Conservation (phyloP, 257 asterid species). For the Penstemon eatonii region DNA sequence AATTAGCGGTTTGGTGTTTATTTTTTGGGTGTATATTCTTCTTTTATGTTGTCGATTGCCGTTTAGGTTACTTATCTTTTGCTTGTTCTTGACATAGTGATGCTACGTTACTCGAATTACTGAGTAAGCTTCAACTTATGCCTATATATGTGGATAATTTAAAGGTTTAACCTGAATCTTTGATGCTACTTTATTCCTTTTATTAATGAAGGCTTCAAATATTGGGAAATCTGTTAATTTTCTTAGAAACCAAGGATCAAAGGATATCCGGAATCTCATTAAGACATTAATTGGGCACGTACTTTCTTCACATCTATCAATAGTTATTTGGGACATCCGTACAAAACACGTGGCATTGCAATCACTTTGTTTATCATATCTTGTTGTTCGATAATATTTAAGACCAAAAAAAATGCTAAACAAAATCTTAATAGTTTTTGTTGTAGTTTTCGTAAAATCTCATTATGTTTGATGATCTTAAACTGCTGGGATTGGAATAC, state of each 20-base stretch:
- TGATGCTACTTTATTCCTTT: background rate
- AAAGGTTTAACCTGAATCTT: constrained; percentile 48
- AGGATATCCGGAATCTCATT: constrained; percentile 54
- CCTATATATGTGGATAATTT: constrained; percentile 58
- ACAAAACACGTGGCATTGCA: too few species aligned
- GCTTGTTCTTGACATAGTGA: constrained; percentile 47
- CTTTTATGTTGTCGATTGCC: background rate
- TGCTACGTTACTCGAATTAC: constrained; percentile 46
- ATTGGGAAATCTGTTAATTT: constrained; percentile 66
- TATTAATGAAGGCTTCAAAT: constrained; percentile 49
- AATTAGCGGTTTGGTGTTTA: background rate
- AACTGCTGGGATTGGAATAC: constrained; percentile 75
- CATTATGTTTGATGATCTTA: background rate
- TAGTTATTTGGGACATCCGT: background rate
- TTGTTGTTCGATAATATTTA: too few species aligned
- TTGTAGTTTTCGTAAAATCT: background rate
- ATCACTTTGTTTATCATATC: too few species aligned
- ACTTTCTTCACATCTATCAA: constrained; percentile 8
- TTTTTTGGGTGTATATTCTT: background rate
- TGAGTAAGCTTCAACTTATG: constrained; percentile 69
- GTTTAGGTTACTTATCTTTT: constrained; percentile 6
- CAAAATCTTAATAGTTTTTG: background rate
- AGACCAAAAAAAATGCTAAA: background rate
- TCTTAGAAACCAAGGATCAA: constrained; percentile 52
- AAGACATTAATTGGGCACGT: constrained; percentile 56